phyloP scores from a whole-genome alignment of 2,329 filamentous ascomycete genomes.

The Talaromyces sp. region DNA sequence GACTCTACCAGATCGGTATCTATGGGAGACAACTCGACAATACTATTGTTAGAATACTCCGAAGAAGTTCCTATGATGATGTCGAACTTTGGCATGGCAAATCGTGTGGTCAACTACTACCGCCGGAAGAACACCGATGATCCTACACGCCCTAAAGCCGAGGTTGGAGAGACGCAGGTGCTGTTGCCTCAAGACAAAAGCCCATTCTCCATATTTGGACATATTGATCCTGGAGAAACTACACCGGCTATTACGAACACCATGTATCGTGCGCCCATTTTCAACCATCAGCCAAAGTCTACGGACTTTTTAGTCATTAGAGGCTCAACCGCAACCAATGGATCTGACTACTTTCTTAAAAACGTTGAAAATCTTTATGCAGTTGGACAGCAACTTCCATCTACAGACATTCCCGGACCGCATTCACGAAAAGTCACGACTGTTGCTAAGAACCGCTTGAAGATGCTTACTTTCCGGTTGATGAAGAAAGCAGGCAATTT shows the following conservation, averaged over 20 bases:
- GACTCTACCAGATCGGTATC: constrained; percentile 77
- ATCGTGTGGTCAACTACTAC: constrained; percentile 94
- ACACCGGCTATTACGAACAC: constrained; percentile 90
- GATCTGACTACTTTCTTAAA: constrained; percentile 76
- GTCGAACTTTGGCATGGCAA: constrained; percentile 97
- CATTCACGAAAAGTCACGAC: constrained; percentile 95
- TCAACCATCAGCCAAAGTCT: constrained; percentile 73
- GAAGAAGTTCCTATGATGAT: constrained; percentile 89
- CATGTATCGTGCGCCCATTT: constrained; percentile 93
- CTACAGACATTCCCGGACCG: constrained; percentile 86
- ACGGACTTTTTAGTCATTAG: constrained; percentile 87
- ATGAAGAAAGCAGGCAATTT: constrained; percentile 72
- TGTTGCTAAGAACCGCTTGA: constrained; percentile 92
- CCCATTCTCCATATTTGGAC: constrained; percentile 91
- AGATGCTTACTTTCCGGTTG: constrained; percentile 91
- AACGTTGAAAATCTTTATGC: constrained; percentile 89
- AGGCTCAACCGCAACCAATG: constrained; percentile 74
- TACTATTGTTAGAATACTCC: constrained; percentile 89
- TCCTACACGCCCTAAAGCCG: constrained; percentile 69
- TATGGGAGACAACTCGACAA: constrained; percentile 82
- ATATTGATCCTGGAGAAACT: constrained; percentile 85
- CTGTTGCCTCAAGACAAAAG: constrained; percentile 92
- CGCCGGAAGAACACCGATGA: constrained; percentile 79
- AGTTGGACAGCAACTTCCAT: constrained; percentile 90
- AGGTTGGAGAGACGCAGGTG: constrained; percentile 84